Percentiles rank a stretch among this genome's conserved stretches.
Evolutionary conservation across 768 basidiomycete species (phyloP).

Genomic region (Baorangia bicolor): DNA sequence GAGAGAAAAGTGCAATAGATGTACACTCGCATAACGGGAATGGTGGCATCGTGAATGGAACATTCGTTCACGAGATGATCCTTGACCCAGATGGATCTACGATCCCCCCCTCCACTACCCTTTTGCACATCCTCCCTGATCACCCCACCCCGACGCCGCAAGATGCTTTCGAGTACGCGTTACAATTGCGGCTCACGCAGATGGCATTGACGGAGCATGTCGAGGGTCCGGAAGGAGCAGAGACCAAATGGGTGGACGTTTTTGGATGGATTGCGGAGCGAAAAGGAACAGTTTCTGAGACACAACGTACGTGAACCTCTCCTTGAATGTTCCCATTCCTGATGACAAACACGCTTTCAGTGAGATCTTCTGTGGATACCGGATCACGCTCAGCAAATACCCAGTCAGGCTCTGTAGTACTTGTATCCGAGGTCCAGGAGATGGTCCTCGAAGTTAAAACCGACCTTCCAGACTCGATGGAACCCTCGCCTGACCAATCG

Average conservation of each 20-base stretch:
- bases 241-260: slow-evolving; percentile 76
- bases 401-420: slow-evolving; percentile 11
- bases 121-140: slow-evolving; percentile 49
- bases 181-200: slow-evolving; percentile 87
- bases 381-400: slow-evolving; percentile 29
- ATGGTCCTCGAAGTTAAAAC: slow-evolving; percentile 9
- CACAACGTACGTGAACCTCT: slow-evolving; percentile 22
- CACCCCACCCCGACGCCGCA: slow-evolving; percentile 49
- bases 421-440: slow-evolving; percentile 16
- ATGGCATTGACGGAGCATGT: slow-evolving; percentile 77
- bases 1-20: slow-evolving; percentile 4
- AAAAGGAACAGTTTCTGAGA: slow-evolving; percentile 34
- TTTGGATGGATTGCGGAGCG: slow-evolving; percentile 83
- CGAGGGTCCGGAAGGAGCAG: slow-evolving; percentile 83
- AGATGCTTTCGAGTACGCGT: slow-evolving; percentile 70
- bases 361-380: slow-evolving; percentile 33
- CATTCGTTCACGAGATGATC: slow-evolving; percentile 18
- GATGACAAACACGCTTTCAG: slow-evolving; percentile 7
- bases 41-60: background rate
- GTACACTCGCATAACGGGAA: background rate
- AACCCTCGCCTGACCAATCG: background rate
- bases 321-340: background rate
- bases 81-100: slow-evolving; percentile 30
- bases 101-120: slow-evolving; percentile 40
- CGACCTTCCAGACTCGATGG: background rate